These are phyloP conservation scores for Blepharisma stoltei DNA, from an alignment of 73 alveolate species.

Conservation along the genomic window DNA sequence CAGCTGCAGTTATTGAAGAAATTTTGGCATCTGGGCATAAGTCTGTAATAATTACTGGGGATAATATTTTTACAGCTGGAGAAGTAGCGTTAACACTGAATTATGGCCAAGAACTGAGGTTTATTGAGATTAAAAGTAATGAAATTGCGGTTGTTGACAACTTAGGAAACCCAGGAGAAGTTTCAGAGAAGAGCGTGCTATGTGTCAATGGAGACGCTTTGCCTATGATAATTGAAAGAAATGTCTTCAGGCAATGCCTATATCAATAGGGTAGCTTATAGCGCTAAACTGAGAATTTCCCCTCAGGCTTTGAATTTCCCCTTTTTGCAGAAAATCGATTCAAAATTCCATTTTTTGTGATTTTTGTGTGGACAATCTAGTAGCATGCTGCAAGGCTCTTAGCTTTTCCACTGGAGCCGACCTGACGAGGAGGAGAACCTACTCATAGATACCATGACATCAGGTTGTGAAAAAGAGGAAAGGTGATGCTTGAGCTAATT, in stretches of 20 bases:
- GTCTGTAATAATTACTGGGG: constrained; percentile 94
- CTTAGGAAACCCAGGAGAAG: constrained; percentile 31
- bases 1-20: constrained; percentile 69
- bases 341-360: too few species aligned
- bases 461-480: too few species aligned
- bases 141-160: constrained; percentile 50
- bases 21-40: constrained; percentile 63
- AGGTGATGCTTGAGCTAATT: too few species aligned
- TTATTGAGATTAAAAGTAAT: constrained; percentile 33
- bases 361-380: too few species aligned
- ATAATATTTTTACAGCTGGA: constrained; percentile 90
- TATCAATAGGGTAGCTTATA: too few species aligned
- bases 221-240: constrained; percentile 38
- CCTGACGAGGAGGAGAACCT: too few species aligned
- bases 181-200: constrained; percentile 27
- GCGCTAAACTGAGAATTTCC: too few species aligned
- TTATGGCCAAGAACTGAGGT: constrained; percentile 35
- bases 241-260: constrained; percentile 41
- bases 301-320: too few species aligned
- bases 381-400: too few species aligned
- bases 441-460: too few species aligned
- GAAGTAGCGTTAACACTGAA: constrained; percentile 76
- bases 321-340: too few species aligned
- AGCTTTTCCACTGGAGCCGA: too few species aligned
- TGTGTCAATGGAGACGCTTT: constrained; percentile 73